These are phyloP conservation scores for Solanum rostratum DNA, from an alignment of 257 asterid genomes.

Conservation along the genomic window DNA sequence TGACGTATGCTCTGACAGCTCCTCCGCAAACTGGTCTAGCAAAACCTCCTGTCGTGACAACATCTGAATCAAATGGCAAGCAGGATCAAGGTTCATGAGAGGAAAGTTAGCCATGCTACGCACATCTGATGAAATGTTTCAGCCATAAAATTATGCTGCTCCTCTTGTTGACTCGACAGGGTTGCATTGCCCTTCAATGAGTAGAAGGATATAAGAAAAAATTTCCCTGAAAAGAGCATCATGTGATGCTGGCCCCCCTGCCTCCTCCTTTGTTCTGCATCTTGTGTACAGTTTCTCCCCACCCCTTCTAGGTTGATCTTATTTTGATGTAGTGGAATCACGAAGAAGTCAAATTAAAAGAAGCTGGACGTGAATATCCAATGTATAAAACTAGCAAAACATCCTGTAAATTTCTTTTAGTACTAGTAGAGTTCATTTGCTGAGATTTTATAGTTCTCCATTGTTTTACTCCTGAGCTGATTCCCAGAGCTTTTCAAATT, in stretches of 20 bases:
- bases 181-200: not conserved
- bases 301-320: not conserved
- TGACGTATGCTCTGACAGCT: conserved; percentile 75
- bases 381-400: not conserved
- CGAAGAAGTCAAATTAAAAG: not conserved
- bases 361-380: not conserved
- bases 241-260: not conserved
- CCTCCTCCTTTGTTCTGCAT: not conserved
- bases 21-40: conserved; percentile 52
- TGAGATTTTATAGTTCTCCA: not conserved
- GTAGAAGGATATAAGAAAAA: not conserved
- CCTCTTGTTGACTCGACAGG: not conserved
- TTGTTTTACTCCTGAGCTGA: not conserved
- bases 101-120: not conserved
- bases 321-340: not conserved
- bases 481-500: not conserved
- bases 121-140: not conserved
- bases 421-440: not conserved
- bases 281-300: not conserved
- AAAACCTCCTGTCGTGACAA: conserved; percentile 21
- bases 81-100: conserved; percentile 9
- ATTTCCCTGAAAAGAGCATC: not conserved
- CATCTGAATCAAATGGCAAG: conserved; percentile 41
- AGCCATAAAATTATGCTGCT: not conserved
- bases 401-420: not conserved